Percentiles rank a stretch among this genome's conserved stretches.
phyloP scores from a whole-genome alignment of 441 rosid species.

The Syzygium syzygioides region DNA sequence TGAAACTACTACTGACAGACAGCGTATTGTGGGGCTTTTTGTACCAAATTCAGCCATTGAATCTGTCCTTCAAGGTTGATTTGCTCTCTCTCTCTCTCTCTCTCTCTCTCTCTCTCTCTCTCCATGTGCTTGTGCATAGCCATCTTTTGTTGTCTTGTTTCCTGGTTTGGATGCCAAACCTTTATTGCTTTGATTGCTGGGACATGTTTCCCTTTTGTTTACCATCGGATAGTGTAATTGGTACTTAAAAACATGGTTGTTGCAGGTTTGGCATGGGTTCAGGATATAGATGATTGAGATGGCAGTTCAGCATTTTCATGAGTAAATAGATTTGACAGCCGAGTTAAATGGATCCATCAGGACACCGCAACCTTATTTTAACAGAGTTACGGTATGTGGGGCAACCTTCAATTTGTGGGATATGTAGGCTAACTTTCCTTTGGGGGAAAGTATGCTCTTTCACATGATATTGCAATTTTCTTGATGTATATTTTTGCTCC shows the following conservation, averaged over 20 bases:
- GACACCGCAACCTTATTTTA: neutral
- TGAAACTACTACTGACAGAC: conserved; percentile 72
- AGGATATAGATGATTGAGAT: conserved; percentile 70
- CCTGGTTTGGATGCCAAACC: neutral
- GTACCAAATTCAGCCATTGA: conserved; percentile 96
- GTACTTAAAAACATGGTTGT: neutral
- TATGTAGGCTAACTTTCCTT: neutral
- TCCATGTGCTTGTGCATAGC: neutral
- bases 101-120: neutral
- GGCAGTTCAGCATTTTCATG: neutral
- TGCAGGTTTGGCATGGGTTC: conserved; percentile 95
- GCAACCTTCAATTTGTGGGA: neutral
- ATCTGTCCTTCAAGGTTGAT: conserved; percentile 80
- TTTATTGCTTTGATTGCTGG: neutral
- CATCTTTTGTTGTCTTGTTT: neutral
- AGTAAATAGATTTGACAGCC: neutral
- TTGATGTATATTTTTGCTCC: neutral
- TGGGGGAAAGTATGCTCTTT: neutral
- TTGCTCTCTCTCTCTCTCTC: conserved; percentile 6
- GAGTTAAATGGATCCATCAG: neutral
- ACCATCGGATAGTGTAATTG: neutral
- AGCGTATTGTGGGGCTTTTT: conserved; percentile 79
- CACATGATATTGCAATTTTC: neutral
- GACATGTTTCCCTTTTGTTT: neutral
- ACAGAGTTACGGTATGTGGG: neutral